These are phyloP conservation scores for Pelargonium fulgidum DNA, from an alignment of 441 rosid species.

Conservation along the genomic window DNA sequence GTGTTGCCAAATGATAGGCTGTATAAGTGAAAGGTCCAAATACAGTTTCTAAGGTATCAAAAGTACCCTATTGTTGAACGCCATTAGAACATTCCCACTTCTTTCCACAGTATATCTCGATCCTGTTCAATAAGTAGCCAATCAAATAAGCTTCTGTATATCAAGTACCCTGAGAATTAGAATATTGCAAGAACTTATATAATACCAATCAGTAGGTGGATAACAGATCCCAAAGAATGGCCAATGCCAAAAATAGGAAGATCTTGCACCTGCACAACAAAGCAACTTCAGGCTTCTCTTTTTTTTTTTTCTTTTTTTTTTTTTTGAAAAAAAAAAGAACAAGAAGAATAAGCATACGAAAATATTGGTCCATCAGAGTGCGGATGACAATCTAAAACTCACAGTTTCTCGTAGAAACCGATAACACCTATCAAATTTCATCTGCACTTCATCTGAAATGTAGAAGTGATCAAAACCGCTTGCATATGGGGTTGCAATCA, in stretches of 20 bases:
- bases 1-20: not conserved
- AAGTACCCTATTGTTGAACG: constrained; percentile 43
- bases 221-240: constrained; percentile 88
- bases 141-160: not conserved
- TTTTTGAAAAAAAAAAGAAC: no score
- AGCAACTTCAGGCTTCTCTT: constrained; percentile 8
- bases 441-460: constrained; percentile 89
- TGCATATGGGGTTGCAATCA: constrained; percentile 91
- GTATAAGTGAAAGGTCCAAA: no score
- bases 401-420: constrained; percentile 67
- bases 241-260: constrained; percentile 93
- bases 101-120: constrained; percentile 80
- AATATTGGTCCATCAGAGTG: not conserved
- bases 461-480: constrained; percentile 92
- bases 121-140: not conserved
- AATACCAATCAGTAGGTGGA: constrained; percentile 41
- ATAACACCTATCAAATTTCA: constrained; percentile 81
- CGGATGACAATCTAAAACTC: constrained; percentile 28
- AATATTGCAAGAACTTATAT: not conserved
- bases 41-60: not conserved
- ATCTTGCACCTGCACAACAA: constrained; percentile 55
- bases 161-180: not conserved
- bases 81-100: constrained; percentile 76
- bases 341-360: no score
- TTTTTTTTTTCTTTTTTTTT: no score